Conservation (phyloP, 169 alveolate genomes). For the Eimeria brunetti region DNA sequence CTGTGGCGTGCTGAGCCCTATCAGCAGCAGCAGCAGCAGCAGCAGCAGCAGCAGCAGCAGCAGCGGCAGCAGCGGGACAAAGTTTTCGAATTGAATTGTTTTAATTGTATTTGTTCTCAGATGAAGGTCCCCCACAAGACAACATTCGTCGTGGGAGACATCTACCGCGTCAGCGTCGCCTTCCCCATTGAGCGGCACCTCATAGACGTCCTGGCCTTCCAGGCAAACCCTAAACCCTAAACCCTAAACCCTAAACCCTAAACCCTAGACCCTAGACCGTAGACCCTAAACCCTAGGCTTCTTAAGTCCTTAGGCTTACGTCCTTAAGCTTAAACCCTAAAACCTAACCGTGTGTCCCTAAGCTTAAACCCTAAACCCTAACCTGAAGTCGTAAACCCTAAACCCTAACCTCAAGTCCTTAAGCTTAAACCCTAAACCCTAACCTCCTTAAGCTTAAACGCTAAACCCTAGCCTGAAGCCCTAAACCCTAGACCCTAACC, state of each 20-base stretch:
- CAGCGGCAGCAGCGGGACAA: background rate
- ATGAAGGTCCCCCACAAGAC: constrained; percentile 78
- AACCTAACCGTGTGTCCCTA: no score
- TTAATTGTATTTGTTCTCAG: constrained; percentile 13
- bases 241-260: background rate
- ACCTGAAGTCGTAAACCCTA: no score
- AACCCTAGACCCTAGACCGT: background rate
- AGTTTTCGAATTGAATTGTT: background rate
- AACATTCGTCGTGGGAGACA: constrained; percentile 46
- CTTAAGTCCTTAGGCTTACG: no score
- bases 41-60: constrained; percentile 8
- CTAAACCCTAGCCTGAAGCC: no score
- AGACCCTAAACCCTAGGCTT: no score
- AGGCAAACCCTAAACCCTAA: constrained; percentile 36
- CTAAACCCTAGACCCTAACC: no score
- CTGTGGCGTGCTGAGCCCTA: background rate
- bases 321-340: no score
- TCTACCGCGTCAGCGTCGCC: constrained; percentile 80
- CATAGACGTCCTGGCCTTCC: constrained; percentile 77
- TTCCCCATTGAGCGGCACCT: constrained; percentile 77
- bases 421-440: no score
- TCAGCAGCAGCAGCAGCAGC: background rate
- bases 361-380: background rate
- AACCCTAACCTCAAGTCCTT: no score
- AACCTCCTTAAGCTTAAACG: no score